Evolutionary conservation across 2,329 filamentous ascomycete species (phyloP).

Genomic region (Alternaria sp.): DNA sequence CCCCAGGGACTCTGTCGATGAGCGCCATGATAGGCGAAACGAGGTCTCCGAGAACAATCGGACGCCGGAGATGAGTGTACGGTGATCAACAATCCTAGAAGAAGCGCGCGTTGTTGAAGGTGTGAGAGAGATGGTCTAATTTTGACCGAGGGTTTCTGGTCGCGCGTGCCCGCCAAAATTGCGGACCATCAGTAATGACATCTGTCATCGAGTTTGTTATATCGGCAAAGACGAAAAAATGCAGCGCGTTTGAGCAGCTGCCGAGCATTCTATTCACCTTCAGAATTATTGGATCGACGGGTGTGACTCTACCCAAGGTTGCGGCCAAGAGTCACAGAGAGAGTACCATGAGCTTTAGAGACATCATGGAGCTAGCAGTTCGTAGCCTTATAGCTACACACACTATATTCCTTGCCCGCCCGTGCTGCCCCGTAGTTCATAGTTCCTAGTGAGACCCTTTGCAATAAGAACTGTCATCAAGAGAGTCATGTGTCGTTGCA

Average conservation of each 20-base stretch:
- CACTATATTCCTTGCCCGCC: neutral
- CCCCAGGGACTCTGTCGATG: slow-evolving; percentile 73
- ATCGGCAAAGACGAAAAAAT: neutral
- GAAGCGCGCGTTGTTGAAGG: slow-evolving; percentile 26
- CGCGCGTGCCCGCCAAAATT: slow-evolving; percentile 15
- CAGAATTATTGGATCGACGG: neutral
- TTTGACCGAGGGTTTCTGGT: slow-evolving; percentile 36
- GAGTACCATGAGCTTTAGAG: neutral
- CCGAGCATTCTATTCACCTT: neutral
- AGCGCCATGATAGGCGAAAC: slow-evolving; percentile 59
- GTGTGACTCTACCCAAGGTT: neutral
- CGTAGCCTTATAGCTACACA: neutral
- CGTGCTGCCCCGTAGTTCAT: neutral
- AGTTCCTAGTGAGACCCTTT: neutral
- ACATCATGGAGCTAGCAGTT: neutral
- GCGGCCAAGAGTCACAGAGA: neutral
- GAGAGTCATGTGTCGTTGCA: slow-evolving; percentile 14
- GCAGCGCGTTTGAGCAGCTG: neutral
- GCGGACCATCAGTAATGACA: slow-evolving; percentile 20
- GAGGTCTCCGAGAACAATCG: slow-evolving; percentile 24
- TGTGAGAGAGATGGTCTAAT: slow-evolving; percentile 26
- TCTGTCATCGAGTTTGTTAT: slow-evolving; percentile 21
- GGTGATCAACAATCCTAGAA: slow-evolving; percentile 10
- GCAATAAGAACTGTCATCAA: neutral
- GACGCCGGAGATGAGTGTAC: slow-evolving; percentile 31